Conservation (phyloP, 345 rosid species). For the Corchorus olitorius region DNA sequence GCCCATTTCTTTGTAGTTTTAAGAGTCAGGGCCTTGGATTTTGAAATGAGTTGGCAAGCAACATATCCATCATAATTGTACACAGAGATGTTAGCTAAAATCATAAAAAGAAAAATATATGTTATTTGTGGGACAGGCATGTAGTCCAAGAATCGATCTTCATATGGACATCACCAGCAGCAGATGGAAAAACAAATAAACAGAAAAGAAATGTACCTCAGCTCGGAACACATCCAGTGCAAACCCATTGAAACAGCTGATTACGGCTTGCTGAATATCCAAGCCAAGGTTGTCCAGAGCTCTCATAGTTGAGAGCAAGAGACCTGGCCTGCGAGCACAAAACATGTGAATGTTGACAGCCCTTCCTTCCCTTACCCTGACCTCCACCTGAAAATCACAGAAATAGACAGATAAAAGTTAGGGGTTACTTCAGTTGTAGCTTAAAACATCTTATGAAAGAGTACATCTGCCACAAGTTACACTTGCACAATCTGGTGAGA, state of each 20-base stretch:
- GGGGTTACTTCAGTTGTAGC: background rate
- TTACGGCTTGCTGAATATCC: constrained; percentile 95
- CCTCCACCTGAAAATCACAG: constrained; percentile 70
- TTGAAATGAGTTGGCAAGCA: background rate
- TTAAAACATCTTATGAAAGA: background rate
- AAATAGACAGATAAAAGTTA: background rate
- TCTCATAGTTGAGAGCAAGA: constrained; percentile 85
- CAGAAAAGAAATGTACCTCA: constrained; percentile 54
- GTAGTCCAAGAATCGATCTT: background rate
- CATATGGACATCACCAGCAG: background rate
- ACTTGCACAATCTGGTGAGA: background rate
- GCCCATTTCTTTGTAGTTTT: background rate
- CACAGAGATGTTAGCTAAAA: constrained; percentile 1
- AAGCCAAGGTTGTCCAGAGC: constrained; percentile 91
- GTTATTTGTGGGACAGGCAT: background rate
- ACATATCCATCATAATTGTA: background rate
- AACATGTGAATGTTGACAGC: constrained; percentile 99
- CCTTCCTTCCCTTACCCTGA: constrained; percentile 89
- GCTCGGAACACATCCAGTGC: constrained; percentile 95
- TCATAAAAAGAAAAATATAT: background rate
- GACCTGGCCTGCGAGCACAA: constrained; percentile 89
- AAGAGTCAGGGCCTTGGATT: background rate
- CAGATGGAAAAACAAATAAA: constrained; percentile 1
- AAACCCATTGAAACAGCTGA: constrained; percentile 95
- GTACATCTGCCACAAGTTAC: background rate